Base-by-base conservation (phyloP, 179 eudicot genomes). In the Carnegiea gigantea region DNA sequence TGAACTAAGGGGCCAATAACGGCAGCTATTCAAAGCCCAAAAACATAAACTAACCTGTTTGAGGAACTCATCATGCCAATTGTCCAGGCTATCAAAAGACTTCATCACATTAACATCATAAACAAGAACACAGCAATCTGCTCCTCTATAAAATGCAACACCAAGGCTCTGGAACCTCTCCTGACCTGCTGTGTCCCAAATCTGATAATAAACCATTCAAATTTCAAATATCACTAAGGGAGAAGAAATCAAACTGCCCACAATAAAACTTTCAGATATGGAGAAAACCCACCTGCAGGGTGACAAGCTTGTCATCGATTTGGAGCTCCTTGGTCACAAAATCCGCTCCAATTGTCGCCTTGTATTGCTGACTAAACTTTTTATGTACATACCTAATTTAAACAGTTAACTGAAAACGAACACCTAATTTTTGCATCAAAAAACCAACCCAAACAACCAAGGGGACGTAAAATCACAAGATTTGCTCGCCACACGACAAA, bases 331-430 rank as follows among this genome's bases (percentile, higher is more conserved):
- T 91, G 51, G 94, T 91, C 68, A 91, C 90, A 71, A 91, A 91
- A 86, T 91, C 94, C 9, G 94, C 94, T 62, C 94, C 94, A 77
- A 91, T 91, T 0, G 94, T 91, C 24, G 94, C 94, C 81, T 91
- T 91, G 77, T 91, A 91, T 85, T 91, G 94, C 77, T 91, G 94
- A 86, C 94, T 91, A 85, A 87, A 91, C 77, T 91, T 91, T 87
- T 91, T 91, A 79, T 91, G 89, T 49, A 91, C 94, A 85, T 91
- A 91, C 87, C 92, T 91, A 80, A 64, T 71, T 38, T 82, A 54
- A 44, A 13, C 74, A 76, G 84, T 90, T 84, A 91, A 88, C 72
- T 73, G 71, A 30, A 62, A 70, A 76, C 82, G 77, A 24, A 20
- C 48, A 65, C 68, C 79, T 49, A 46, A 8, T 77, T 33, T 81